Conservation (phyloP, 805 yeast species). For the Sugiyamaella chiloensis region DNA sequence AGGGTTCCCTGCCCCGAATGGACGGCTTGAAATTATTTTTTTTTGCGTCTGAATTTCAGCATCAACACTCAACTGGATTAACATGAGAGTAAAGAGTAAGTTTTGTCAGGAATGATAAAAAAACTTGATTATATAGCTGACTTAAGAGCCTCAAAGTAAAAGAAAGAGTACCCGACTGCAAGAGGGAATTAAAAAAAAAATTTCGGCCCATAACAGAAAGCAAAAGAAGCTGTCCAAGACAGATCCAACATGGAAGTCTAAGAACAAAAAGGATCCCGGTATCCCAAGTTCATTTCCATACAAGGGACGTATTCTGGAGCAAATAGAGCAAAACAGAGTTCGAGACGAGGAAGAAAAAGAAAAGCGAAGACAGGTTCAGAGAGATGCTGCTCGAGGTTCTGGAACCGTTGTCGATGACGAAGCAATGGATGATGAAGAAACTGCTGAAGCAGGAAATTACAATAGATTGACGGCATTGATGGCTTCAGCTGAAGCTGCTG, state of each 20-base stretch:
- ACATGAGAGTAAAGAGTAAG: slow-evolving; percentile 22
- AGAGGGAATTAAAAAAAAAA: slow-evolving; percentile 95
- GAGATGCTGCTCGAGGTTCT: slow-evolving; percentile 33
- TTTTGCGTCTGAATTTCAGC: no score
- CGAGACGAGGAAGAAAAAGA: slow-evolving; percentile 40
- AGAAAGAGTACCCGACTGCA: slow-evolving; percentile 89
- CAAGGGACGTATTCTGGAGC: slow-evolving; percentile 71
- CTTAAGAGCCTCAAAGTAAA: slow-evolving; percentile 48
- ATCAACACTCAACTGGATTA: neutral
- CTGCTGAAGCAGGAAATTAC: slow-evolving; percentile 35
- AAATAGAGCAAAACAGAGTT: slow-evolving; percentile 49
- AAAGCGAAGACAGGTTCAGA: slow-evolving; percentile 36
- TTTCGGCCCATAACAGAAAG: slow-evolving; percentile 86
- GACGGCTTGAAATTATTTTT: neutral
- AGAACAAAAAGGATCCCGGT: slow-evolving; percentile 82
- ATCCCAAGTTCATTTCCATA: slow-evolving; percentile 95
- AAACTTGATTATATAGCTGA: neutral
- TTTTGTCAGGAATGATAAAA: neutral
- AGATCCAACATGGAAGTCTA: slow-evolving; percentile 92
- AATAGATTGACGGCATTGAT: slow-evolving; percentile 77
- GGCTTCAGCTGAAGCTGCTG: slow-evolving; percentile 88
- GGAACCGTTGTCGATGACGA: slow-evolving; percentile 37
- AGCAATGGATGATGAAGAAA: slow-evolving; percentile 32
- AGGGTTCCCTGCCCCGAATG: neutral
- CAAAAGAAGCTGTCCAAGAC: slow-evolving; percentile 77